Evolutionary conservation across 805 yeast genomes (phyloP), one percentile per base, ranked within the genome.

Genomic region (Schizosaccharomyces lindneri): DNA sequence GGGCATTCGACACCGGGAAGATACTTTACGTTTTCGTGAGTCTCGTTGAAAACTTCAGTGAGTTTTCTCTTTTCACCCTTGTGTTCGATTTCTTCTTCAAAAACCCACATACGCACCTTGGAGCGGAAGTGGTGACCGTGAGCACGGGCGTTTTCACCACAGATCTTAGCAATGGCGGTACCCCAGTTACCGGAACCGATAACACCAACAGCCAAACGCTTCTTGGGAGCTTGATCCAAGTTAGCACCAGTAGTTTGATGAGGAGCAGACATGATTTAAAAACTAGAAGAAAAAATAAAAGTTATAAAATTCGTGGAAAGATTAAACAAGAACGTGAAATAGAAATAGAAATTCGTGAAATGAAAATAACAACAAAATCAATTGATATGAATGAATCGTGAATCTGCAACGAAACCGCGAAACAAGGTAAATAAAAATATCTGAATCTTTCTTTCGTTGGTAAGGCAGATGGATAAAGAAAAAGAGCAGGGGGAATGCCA

Each of bases 101-200:
- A 87, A 15, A 93, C 98, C 98, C 98, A 93, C 97, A 93, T 89
- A 68, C 84, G 82, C 51, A 93, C 97, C 62, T 79, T 75, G 64
- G 74, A 75, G 63, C 81, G 78, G 72, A 93, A 93, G 68, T 86
- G 74, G 48, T 81, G 77, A 48, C 89, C 83, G 73, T 87, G 79
- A 65, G 79, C 80, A 21, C 77, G 77, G 55, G 89, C 77, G 72
- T 88, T 89, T 73, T 93, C 97, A 48, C 97, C 88, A 32, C 88
- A 83, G 57, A 90, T 87, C 72, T 93, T 90, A 65, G 97, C 97
- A 62, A 93, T 88, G 21, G 97, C 90, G 48, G 96, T 87, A 65
- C 98, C 98, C 85, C 98, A 51, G 60, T 57, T 57, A 41, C 60
- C 60, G 24, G 60, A 57, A 27, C 60, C 60, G 36, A 57, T n/a